These are phyloP conservation scores for Lipomyces sp. DNA, from an alignment of 805 yeast genomes.

Conservation along the genomic window DNA sequence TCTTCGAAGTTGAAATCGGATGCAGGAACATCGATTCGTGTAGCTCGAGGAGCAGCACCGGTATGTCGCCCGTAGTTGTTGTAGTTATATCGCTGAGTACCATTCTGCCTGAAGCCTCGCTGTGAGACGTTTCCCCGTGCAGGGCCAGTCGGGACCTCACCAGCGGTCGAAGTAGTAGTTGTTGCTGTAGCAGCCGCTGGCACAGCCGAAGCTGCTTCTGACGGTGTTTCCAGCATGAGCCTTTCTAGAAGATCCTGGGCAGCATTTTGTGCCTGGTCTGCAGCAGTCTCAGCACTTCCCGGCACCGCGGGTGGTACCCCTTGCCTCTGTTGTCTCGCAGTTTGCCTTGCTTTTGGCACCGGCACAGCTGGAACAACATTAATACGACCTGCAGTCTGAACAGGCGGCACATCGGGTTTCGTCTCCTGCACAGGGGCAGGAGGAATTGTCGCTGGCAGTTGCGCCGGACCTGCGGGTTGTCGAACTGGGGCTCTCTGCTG, in stretches of 20 bases:
- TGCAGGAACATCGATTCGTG: constrained; percentile 50
- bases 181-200: constrained; percentile 10
- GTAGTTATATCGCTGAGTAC: constrained; percentile 1
- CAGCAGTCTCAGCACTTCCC: constrained; percentile 28
- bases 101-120: constrained; percentile 1
- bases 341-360: constrained; percentile 28
- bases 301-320: constrained; percentile 39
- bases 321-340: constrained; percentile 9
- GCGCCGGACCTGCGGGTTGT: constrained; percentile 33
- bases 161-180: neutral
- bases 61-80: constrained; percentile 16
- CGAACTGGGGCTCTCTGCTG: constrained; percentile 23
- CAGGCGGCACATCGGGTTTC: constrained; percentile 15
- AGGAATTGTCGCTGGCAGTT: constrained; percentile 9
- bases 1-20: constrained; percentile 76
- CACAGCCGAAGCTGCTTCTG: constrained; percentile 16
- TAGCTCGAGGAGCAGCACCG: constrained; percentile 23
- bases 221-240: constrained; percentile 12
- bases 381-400: constrained; percentile 18
- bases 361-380: constrained; percentile 35
- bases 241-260: constrained; percentile 33
- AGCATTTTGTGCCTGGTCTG: constrained; percentile 23
- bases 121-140: neutral
- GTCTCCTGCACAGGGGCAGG: constrained; percentile 17
- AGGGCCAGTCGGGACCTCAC: neutral